A percentile compares a stretch with the other conserved stretches of the same genome.
Conservation (phyloP, 2,329 filamentous ascomycete genomes). For the Ceratocystis cubensis region DNA sequence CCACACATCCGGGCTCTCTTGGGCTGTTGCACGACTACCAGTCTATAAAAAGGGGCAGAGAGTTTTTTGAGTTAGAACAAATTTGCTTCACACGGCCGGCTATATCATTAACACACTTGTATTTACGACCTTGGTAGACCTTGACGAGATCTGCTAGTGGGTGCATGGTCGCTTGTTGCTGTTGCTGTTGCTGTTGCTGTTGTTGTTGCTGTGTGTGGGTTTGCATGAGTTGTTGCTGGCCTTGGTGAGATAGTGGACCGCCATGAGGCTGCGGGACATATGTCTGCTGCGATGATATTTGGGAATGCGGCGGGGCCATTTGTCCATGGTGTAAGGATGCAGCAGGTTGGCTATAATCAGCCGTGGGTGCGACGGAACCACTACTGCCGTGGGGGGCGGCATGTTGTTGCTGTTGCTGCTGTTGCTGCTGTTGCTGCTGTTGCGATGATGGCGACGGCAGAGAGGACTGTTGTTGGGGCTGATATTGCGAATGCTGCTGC, state of each 20-base stretch:
- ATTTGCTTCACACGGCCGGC: not conserved
- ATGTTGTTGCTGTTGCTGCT: not conserved
- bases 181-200: not conserved
- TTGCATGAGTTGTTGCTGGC: conserved; percentile 4
- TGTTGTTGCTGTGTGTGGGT: not conserved
- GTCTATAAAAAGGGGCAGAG: conserved; percentile 31
- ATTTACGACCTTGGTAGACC: conserved; percentile 16
- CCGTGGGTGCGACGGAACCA: not conserved
- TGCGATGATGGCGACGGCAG: not conserved
- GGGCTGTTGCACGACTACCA: conserved; percentile 81
- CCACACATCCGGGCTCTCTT: conserved; percentile 94
- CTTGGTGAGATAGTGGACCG: not conserved
- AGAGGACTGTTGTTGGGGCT: not conserved
- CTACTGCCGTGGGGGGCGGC: not conserved
- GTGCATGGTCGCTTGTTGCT: not conserved
- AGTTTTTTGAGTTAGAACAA: not conserved
- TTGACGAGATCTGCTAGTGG: conserved; percentile 16
- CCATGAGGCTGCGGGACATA: conserved; percentile 11
- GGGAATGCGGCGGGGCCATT: not conserved
- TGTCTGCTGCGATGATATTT: not conserved
- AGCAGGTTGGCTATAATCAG: not conserved
- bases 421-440: not conserved
- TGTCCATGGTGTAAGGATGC: not conserved
- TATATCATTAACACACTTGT: conserved; percentile 14
- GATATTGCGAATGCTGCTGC: not conserved